A percentile compares a stretch with the other conserved stretches of the same genome.
Evolutionary conservation across 208 protist species (phyloP).

Genomic region (Wallacemonas sp.): DNA sequence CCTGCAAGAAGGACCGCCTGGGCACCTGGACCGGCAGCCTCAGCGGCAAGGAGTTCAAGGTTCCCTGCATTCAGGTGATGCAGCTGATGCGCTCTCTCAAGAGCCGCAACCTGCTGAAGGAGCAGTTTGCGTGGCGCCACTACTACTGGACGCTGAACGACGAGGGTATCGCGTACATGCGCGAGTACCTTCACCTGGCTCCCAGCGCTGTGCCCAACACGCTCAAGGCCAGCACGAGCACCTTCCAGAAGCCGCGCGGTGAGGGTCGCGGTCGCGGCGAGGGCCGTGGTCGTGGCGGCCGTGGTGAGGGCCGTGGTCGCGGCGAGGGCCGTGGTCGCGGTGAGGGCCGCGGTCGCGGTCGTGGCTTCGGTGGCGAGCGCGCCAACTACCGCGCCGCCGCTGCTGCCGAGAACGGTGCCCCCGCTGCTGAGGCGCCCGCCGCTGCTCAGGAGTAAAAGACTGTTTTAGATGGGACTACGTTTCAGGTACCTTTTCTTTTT

Average conservation of each 20-base stretch:
- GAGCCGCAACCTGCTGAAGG: slow-evolving; percentile 90
- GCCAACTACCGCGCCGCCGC: slow-evolving; percentile 64
- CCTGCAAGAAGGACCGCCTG: slow-evolving; percentile 91
- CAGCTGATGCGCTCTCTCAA: slow-evolving; percentile 91
- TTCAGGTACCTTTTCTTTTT: slow-evolving; percentile 14
- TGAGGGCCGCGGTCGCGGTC: slow-evolving; percentile 27
- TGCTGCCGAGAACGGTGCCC: slow-evolving; percentile 18
- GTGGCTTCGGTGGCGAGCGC: slow-evolving; percentile 81
- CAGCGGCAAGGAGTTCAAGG: slow-evolving; percentile 73
- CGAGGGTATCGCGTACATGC: slow-evolving; percentile 92
- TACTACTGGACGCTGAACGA: slow-evolving; percentile 95
- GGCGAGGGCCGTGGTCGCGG: slow-evolving; percentile 39
- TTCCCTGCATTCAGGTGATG: slow-evolving; percentile 84
- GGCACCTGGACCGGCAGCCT: slow-evolving; percentile 82
- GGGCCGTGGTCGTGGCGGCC: slow-evolving; percentile 53
- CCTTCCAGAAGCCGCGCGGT: slow-evolving; percentile 56
- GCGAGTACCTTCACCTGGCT: slow-evolving; percentile 92
- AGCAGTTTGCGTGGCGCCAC: slow-evolving; percentile 94
- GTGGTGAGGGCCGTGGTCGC: slow-evolving; percentile 56
- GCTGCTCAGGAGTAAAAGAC: slow-evolving; percentile 39
- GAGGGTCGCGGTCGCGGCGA: slow-evolving; percentile 37
- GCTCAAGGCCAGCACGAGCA: slow-evolving; percentile 70
- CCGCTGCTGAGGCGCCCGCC: slow-evolving; percentile 23
- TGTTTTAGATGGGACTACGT: background rate
- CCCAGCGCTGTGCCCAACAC: slow-evolving; percentile 87